phyloP scores from a whole-genome alignment of 306 rosid genomes.

The Corylus americana region DNA sequence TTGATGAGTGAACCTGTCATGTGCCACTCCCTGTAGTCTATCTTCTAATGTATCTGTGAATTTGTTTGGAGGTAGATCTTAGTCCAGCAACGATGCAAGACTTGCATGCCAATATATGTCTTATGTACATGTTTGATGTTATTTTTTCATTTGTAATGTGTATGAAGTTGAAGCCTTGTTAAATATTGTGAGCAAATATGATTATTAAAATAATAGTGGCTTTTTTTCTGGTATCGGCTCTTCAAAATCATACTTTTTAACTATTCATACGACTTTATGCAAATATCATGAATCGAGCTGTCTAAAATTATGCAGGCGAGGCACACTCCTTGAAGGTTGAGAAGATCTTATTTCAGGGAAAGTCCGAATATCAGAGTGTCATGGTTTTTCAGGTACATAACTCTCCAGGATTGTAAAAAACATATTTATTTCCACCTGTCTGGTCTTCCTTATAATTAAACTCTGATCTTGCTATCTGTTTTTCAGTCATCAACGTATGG shows the following conservation, averaged over 20 bases:
- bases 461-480: conserved; percentile 11
- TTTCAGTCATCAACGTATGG: conserved; percentile 91
- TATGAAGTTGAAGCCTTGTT: background rate
- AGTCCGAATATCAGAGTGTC: conserved; percentile 91
- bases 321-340: conserved; percentile 98
- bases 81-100: background rate
- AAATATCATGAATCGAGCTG: conserved; percentile 18
- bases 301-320: conserved; percentile 65
- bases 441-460: conserved; percentile 9
- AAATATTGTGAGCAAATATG: background rate
- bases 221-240: background rate
- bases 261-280: background rate
- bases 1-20: conserved; percentile 2
- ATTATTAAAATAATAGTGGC: background rate
- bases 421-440: conserved; percentile 2
- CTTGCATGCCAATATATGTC: background rate
- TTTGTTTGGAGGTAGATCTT: background rate
- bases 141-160: background rate
- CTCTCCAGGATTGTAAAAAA: conserved; percentile 14
- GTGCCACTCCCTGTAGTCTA: background rate
- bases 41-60: background rate
- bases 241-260: conserved; percentile 1
- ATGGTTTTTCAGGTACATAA: conserved; percentile 84
- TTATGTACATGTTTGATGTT: background rate
- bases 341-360: conserved; percentile 79